Evolutionary conservation across 164 flowering plant genomes (phyloP), one percentile per base, ranked within the genome.

Genomic region (Macadamia integrifolia): DNA sequence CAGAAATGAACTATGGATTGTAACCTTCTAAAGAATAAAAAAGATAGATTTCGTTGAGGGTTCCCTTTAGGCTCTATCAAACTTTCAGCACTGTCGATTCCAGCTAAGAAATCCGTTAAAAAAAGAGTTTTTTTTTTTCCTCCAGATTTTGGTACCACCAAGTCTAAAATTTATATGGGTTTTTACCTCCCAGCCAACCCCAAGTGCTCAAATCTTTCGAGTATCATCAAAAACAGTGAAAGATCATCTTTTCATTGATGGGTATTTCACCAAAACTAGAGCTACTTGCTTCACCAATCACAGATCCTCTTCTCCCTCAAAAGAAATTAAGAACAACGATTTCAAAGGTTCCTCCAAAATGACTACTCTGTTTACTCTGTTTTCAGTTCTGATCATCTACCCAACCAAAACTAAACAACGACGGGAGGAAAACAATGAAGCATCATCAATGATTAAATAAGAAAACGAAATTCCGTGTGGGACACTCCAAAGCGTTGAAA

Each of bases 241-340:
- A 9, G 12, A 61, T 8, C 1, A 1, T 23, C 50, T 6, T 53
- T 71, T 71, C 30, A 63, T 15, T 11, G 65, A 55, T 56, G 17
- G 50, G 40, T 18, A 67, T 61, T 63, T 73, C 72, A 73, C 72
- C 76, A 62, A 75, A 71, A 70, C 40, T 35, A 48, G 58, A 67
- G 61, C 69, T 71, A 74, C 67, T 64, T 18, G 58, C 50, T 46
- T 9, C 50, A 46, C 50, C 50, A 46, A 46, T 46, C 50, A 1
- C 40, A 35, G 40, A 35, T 46, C 7, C 50, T 46, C 6, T 46
- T 46, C 50, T 46, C 50, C 9, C 50, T 46, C 3, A 46, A 46
- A 46, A 35, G 4, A 35, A 35, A 1, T 4, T 35, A 35, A 35
- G 4, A 35, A 35, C 3, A 14, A 49, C 1, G 8, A 49, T 9